Percentiles rank a stretch among this genome's conserved stretches.
Evolutionary conservation across 768 basidiomycete genomes (phyloP).

Genomic region (Pleurotus pulmonarius): DNA sequence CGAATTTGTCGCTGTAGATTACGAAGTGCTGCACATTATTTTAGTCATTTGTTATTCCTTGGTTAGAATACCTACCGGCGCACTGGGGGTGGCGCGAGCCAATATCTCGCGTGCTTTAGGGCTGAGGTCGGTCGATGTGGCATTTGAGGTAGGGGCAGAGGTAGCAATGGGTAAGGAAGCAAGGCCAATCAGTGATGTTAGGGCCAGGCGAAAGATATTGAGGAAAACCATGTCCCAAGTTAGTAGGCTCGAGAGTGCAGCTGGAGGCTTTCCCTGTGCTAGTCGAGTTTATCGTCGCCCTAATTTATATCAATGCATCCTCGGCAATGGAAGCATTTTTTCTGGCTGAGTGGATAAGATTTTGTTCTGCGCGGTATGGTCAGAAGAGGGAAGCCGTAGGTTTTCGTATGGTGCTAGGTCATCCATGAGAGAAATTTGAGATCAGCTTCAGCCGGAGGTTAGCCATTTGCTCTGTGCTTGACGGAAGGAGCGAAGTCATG

Average conservation of each 20-base stretch:
- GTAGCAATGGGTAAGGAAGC: background rate
- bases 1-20: constrained; percentile 37
- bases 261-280: too few relatives aligned
- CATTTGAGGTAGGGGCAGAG: background rate
- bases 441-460: too few relatives aligned
- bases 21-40: constrained; percentile 31
- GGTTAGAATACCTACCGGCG: constrained; percentile 27
- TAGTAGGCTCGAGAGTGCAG: too few relatives aligned
- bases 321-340: too few relatives aligned
- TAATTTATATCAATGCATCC: too few relatives aligned
- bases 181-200: background rate
- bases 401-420: background rate
- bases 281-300: too few relatives aligned
- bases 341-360: too few relatives aligned
- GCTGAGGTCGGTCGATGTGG: background rate
- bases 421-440: background rate
- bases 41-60: background rate
- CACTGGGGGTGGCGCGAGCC: constrained; percentile 34
- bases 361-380: background rate
- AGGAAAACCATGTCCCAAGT: background rate
- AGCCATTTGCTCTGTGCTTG: too few relatives aligned
- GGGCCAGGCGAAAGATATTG: background rate
- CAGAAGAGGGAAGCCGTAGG: background rate
- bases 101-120: constrained; percentile 23
- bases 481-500: too few relatives aligned